Evolutionary conservation across 2,329 filamentous ascomycete species (phyloP).

Genomic region (Colletotrichum sp.): DNA sequence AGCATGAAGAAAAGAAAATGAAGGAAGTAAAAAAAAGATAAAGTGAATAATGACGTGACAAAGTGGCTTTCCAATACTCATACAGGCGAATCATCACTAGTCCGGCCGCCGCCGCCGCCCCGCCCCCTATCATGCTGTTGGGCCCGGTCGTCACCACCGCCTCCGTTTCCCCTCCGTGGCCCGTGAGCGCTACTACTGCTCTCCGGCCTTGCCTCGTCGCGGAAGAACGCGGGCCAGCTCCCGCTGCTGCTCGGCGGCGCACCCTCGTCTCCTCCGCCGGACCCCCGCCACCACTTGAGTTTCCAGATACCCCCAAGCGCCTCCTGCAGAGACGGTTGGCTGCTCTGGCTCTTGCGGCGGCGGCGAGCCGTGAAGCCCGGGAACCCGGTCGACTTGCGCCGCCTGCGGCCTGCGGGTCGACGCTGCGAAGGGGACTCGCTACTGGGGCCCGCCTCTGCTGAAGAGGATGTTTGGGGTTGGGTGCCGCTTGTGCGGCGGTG

Average conservation of each 20-base stretch:
- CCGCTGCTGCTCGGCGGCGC: conserved; percentile 20
- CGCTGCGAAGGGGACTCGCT: conserved; percentile 20
- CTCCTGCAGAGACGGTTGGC: conserved; percentile 50
- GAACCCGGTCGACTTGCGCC: conserved; percentile 66
- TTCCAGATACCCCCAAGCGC: conserved; percentile 58
- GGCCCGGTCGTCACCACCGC: not conserved
- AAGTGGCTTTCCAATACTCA: conserved; percentile 26
- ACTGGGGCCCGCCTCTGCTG: conserved; percentile 26
- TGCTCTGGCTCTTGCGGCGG: conserved; percentile 41
- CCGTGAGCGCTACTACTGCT: conserved; percentile 5
- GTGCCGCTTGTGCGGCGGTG: conserved; percentile 25
- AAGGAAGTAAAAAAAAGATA: not conserved
- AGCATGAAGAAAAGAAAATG: not conserved
- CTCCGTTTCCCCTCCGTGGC: not conserved
- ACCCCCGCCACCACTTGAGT: conserved; percentile 57
- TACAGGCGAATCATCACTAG: conserved; percentile 35
- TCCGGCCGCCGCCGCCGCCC: not conserved
- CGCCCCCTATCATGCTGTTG: conserved; percentile 4
- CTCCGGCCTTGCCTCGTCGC: conserved; percentile 24
- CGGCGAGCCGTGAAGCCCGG: conserved; percentile 63
- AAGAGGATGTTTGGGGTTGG: conserved; percentile 13
- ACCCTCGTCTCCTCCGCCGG: conserved; percentile 19
- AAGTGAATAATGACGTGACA: conserved; percentile 17
- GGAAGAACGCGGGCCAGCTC: conserved; percentile 18
- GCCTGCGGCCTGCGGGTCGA: conserved; percentile 40